Evolutionary conservation across 345 rosid genomes (phyloP), one percentile per base, ranked within the genome.

Genomic region (Fremontodendron californicum): DNA sequence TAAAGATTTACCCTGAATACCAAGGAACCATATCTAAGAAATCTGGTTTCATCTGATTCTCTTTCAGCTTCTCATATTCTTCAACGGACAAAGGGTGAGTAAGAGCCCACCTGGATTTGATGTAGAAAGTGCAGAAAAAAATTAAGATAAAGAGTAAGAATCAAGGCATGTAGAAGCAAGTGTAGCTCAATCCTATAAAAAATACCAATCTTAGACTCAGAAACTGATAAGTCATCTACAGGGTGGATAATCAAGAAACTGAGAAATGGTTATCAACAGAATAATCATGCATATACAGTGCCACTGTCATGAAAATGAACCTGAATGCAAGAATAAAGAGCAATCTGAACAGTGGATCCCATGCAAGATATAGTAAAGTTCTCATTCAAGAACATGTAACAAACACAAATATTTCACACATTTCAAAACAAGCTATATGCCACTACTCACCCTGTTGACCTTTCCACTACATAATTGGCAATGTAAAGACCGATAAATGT

Each of bases 21-120:
- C 99, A 96, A 74, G 99, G 99, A 83, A 96, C 99, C 99, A 96
- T 96, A 77, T 93, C 99, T 85, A 96, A 80, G 84, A 96, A 96
- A 82, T 92, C 89, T 49, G 99, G 99, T 85, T 88, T 96, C 93
- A 90, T 78, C 79, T 96, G 98, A 86, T 87, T 87, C 82, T 87
- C 86, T 92, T 93, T 93, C 84, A 80, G 69, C 81, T 93, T 91
- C 80, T 93, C 92, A 71, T 83, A 81, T 76, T 92, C 97, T 79
- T 92, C 89, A 58, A 93, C 95, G 18, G 96, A 86, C 71, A 87
- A 79, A 49, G 99, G 97, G 77, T 96, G 98, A 77, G 95, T 88
- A 82, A 93, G 94, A 82, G 99, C 98, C 99, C 99, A 96, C 88
- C 99, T 96, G 88, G 75, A 49, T 25, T 79, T 78, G 72, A 75